Conservation (phyloP, 768 basidiomycete species). For the Kwoniella mangroviensis region DNA sequence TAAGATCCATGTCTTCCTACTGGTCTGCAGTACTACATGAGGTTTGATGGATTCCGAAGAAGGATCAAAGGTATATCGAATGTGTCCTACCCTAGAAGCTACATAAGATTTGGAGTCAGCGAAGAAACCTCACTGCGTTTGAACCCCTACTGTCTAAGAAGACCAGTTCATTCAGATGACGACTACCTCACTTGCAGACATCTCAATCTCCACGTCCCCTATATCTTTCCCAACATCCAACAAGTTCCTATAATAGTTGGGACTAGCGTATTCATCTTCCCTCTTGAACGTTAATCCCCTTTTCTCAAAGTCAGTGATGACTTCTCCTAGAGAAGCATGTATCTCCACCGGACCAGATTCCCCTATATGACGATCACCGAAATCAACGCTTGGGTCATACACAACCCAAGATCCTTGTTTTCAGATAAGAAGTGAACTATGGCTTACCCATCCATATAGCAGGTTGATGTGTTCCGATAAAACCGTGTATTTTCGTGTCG, state of each 20-base stretch:
- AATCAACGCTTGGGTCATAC: neutral
- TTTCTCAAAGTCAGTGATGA: constrained; percentile 64
- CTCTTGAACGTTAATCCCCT: constrained; percentile 58
- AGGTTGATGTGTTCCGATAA: constrained; percentile 79
- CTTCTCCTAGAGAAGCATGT: constrained; percentile 65
- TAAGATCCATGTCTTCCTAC: constrained; percentile 68
- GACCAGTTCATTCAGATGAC: neutral
- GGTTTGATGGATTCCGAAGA: constrained; percentile 58
- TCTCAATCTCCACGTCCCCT: constrained; percentile 38
- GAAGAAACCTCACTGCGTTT: too few species aligned
- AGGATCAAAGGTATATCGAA: constrained; percentile 68
- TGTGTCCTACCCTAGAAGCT: constrained; percentile 78
- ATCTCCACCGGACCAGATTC: constrained; percentile 59
- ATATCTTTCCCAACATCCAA: constrained; percentile 63
- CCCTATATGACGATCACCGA: constrained; percentile 52
- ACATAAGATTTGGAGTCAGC: neutral
- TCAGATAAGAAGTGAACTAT: neutral
- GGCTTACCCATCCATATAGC: constrained; percentile 79
- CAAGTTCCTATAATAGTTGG: constrained; percentile 65
- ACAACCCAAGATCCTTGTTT: too few species aligned
- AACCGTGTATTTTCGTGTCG: constrained; percentile 68
- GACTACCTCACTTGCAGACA: constrained; percentile 39
- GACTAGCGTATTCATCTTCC: constrained; percentile 41
- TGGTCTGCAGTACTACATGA: constrained; percentile 71
- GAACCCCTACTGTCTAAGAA: too few species aligned